Conservation (phyloP, 495 filamentous ascomycete species). For the Podospora bellae-mahoneyi region DNA sequence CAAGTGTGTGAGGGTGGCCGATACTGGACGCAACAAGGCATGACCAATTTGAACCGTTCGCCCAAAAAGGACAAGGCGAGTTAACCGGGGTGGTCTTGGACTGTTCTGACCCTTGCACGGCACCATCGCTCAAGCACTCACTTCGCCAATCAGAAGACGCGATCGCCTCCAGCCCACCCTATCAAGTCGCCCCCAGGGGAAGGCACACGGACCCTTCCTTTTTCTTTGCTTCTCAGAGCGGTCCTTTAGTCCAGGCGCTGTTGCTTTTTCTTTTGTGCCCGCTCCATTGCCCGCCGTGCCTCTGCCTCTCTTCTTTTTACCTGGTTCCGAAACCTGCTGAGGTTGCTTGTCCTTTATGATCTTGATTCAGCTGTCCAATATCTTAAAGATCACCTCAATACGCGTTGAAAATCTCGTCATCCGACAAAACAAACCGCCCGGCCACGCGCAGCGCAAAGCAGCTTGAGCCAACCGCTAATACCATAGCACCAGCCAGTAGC, state of each 20-base stretch:
- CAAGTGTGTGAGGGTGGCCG: slow-evolving; percentile 12
- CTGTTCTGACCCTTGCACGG: slow-evolving; percentile 17
- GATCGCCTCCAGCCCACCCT: slow-evolving; percentile 11
- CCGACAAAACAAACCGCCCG: neutral
- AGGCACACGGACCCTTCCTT: slow-evolving; percentile 29
- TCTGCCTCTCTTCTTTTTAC: neutral
- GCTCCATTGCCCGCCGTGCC: neutral
- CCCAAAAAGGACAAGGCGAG: slow-evolving; percentile 21
- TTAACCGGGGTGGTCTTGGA: slow-evolving; percentile 11
- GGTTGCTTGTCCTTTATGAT: neutral
- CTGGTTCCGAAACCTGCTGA: neutral
- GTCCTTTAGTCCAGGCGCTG: slow-evolving; percentile 15
- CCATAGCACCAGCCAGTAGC: neutral
- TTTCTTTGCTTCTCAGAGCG: slow-evolving; percentile 6
- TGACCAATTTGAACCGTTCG: slow-evolving; percentile 1
- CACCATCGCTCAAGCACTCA: neutral
- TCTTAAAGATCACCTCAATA: neutral
- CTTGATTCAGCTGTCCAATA: neutral
- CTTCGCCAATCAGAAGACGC: slow-evolving; percentile 30
- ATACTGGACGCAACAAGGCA: slow-evolving; percentile 14
- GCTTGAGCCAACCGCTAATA: slow-evolving; percentile 5
- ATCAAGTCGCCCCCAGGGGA: slow-evolving; percentile 16
- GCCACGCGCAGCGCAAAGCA: slow-evolving; percentile 3
- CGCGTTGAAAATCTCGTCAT: neutral
- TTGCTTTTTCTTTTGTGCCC: slow-evolving; percentile 18